Evolutionary conservation across 176 grass and related monocot genomes (phyloP).

Genomic region (Eragrostis curvula): DNA sequence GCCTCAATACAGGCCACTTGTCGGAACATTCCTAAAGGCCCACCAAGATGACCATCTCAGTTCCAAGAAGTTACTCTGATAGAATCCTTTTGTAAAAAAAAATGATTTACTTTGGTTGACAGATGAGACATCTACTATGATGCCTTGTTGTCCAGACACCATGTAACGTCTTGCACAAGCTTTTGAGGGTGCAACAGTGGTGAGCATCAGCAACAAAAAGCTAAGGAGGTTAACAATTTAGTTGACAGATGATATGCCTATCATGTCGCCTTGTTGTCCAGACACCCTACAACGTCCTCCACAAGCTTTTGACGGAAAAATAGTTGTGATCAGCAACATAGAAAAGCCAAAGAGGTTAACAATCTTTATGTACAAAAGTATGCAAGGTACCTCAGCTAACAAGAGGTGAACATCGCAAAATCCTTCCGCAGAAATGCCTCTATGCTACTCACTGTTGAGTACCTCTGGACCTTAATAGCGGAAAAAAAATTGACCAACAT

Average conservation of each 20-base stretch:
- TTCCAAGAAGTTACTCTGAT: too few relatives aligned
- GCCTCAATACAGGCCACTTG: background rate
- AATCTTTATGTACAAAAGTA: slow-evolving; percentile 20
- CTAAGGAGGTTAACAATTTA: background rate
- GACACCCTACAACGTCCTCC: background rate
- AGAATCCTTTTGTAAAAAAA: too few relatives aligned
- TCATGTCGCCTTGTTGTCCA: slow-evolving; percentile 13
- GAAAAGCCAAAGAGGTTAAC: background rate
- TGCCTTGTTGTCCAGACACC: too few relatives aligned
- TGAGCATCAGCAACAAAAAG: background rate
- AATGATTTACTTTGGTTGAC: too few relatives aligned
- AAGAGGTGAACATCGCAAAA: background rate
- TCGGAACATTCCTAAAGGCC: background rate
- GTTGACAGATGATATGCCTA: background rate
- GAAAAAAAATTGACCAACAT: background rate
- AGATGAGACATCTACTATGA: too few relatives aligned
- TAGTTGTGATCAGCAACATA: slow-evolving; percentile 1
- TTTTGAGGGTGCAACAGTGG: background rate
- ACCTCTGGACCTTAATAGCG: background rate
- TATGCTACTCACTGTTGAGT: background rate
- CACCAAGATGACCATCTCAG: background rate
- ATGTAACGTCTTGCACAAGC: background rate
- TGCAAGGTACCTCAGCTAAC: background rate
- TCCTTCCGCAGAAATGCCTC: background rate
- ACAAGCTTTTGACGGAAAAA: background rate